phyloP scores from a whole-genome alignment of 1,284 basidiomycete species.

The Farysia itapuensis region DNA sequence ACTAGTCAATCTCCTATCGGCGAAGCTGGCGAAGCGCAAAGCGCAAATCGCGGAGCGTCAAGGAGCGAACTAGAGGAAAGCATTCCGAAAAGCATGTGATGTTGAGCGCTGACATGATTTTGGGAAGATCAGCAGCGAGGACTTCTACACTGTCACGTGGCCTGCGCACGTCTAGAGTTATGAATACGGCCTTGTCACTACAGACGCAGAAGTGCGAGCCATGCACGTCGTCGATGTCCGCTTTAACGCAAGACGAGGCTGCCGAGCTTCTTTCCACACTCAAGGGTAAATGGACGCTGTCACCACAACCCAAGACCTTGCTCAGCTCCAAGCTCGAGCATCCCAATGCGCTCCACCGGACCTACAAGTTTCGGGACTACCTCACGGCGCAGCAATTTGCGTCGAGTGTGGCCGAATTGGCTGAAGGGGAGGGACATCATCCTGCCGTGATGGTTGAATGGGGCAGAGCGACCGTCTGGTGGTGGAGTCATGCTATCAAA shows the following conservation, averaged over 20 bases:
- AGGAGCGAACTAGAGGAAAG: no score
- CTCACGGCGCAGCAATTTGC: conserved; percentile 41
- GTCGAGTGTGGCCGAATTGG: conserved; percentile 32
- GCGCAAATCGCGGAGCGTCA: no score
- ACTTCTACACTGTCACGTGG: no score
- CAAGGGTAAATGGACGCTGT: conserved; percentile 35
- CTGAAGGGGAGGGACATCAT: conserved; percentile 52
- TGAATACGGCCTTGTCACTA: no score
- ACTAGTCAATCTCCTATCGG: no score
- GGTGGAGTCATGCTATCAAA: conserved; percentile 57
- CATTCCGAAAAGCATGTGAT: no score
- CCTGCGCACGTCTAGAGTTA: no score
- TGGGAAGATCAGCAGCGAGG: no score
- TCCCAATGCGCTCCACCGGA: conserved; percentile 38
- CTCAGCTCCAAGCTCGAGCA: conserved; percentile 7
- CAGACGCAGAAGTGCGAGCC: conserved; percentile 20
- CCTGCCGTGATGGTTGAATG: conserved; percentile 55
- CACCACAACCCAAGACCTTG: conserved; percentile 32
- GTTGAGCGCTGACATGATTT: no score
- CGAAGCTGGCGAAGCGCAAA: no score
- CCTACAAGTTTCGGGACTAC: conserved; percentile 52
- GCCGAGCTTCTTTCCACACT: conserved; percentile 17
- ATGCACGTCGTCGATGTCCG: conserved; percentile 12
- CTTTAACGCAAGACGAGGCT: conserved; percentile 14
- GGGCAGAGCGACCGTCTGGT: conserved; percentile 53